Conservation (phyloP, 2,329 filamentous ascomycete genomes). For the Xylaria sp. region DNA sequence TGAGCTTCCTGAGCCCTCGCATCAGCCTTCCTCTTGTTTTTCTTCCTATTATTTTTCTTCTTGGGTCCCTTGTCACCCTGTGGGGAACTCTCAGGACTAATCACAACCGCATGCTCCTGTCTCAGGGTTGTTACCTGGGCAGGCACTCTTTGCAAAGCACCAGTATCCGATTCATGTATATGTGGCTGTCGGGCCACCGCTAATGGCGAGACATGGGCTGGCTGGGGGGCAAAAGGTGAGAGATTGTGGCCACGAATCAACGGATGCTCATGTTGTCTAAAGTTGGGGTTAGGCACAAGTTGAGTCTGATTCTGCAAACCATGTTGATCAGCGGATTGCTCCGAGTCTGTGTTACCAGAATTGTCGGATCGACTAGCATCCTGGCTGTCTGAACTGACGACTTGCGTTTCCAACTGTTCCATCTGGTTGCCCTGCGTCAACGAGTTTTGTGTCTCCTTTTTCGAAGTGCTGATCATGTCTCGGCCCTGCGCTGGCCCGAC, state of each 20-base stretch:
- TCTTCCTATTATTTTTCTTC: conserved; percentile 63
- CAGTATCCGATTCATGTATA: conserved; percentile 40
- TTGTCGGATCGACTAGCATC: conserved; percentile 51
- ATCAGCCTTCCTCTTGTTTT: conserved; percentile 58
- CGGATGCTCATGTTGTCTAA: conserved; percentile 58
- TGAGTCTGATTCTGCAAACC: conserved; percentile 43
- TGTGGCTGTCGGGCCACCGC: conserved; percentile 50
- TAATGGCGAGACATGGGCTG: conserved; percentile 70
- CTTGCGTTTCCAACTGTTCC: conserved; percentile 37
- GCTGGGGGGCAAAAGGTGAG: conserved; percentile 75
- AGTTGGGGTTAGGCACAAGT: conserved; percentile 47
- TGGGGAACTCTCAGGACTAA: conserved; percentile 66
- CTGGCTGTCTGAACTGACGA: conserved; percentile 48
- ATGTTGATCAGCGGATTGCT: conserved; percentile 44
- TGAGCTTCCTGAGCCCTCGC: conserved; percentile 54
- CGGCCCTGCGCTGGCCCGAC: conserved; percentile 23
- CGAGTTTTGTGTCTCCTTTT: background rate
- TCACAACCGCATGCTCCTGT: conserved; percentile 53
- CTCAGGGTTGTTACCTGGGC: conserved; percentile 65
- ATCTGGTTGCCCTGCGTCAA: conserved; percentile 14
- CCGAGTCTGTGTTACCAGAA: conserved; percentile 46
- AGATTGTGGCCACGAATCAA: conserved; percentile 76
- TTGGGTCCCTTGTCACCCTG: conserved; percentile 55
- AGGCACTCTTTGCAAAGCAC: conserved; percentile 48
- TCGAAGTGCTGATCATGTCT: conserved; percentile 15